These are phyloP conservation scores for Fraxinus latifolia DNA, from an alignment of 305 asterid species.

Conservation along the genomic window DNA sequence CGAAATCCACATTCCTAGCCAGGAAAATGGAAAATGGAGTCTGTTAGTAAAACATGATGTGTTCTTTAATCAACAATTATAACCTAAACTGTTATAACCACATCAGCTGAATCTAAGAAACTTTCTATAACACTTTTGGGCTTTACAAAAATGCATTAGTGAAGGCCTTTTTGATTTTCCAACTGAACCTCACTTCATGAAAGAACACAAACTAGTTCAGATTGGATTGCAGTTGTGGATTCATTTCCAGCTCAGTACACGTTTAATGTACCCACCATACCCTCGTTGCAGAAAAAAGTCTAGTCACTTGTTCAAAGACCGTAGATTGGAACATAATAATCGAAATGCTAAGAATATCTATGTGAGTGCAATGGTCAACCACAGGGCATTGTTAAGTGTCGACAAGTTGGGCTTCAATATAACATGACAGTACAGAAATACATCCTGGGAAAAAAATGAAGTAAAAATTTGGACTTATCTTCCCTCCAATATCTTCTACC, in stretches of 20 bases:
- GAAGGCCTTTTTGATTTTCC: slow-evolving; percentile 19
- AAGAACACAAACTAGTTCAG: slow-evolving; percentile 14
- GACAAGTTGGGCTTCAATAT: neutral
- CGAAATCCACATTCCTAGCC: slow-evolving; percentile 43
- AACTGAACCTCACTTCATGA: slow-evolving; percentile 12
- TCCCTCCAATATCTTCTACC: slow-evolving; percentile 14
- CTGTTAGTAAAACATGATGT: slow-evolving; percentile 21
- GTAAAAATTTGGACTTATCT: neutral
- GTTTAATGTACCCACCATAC: neutral
- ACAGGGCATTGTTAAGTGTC: slow-evolving; percentile 3
- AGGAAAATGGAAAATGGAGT: slow-evolving; percentile 27
- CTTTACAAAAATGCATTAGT: slow-evolving; percentile 2
- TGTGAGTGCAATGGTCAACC: neutral
- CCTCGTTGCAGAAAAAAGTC: neutral
- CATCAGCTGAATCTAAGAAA: slow-evolving; percentile 12
- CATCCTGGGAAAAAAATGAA: slow-evolving; percentile 12
- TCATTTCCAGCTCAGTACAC: slow-evolving; percentile 2
- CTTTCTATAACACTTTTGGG: neutral
- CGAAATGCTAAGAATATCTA: neutral
- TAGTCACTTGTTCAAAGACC: neutral
- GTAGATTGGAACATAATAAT: neutral
- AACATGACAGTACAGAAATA: slow-evolving; percentile 13
- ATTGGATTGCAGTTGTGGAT: slow-evolving; percentile 6
- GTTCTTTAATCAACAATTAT: slow-evolving; percentile 14
- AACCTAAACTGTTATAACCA: slow-evolving; percentile 1